Base-by-base conservation (phyloP, 441 rosid genomes). In the Hura crepitans region DNA sequence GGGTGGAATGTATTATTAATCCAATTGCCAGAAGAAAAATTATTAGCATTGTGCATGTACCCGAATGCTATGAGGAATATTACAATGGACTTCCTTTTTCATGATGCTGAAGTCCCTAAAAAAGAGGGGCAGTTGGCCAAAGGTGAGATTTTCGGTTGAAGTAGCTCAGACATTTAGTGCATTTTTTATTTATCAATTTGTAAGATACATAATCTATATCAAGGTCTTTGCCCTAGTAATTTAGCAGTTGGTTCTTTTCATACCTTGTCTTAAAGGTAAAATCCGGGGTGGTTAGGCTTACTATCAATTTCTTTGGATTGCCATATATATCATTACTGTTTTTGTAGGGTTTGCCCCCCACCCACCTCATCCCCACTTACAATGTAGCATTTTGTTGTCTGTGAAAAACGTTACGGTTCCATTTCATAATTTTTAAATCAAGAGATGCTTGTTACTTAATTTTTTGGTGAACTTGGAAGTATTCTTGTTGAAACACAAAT, bases 91-190 rank as follows among this genome's bases (percentile, higher is more conserved):
- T 64, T 23, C 57, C 51, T 14, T 68, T 56, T 62, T 68, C 65
- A 37, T 35, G 53, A 71, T 18, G 33, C 72, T 55, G 42, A 58
- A 57, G 62, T 65, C 64, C 69, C 46, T 61, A 74, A 59, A 68
- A 71, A 60, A 37, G 71, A 59, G 59, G 61, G 67, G 70, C 56
- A 58, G 57, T 47, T 73, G 66, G 70, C 53, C 69, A 31, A 75
- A 61, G 70, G 66, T 69, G 78, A 70, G 71, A 61, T 65, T 74
- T 69, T 76, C 68, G 68, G 77, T 73, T 61, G 70, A 55, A 76
- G 70, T 74, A 74, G 73, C 65, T 72, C 47, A 18, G 75, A 81
- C 83, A 53, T 59, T 69, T 70, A 78, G 65, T 46, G 62, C 76
- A 66, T 74, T 71, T 68, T 81, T 75, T 51, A 57, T 70, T 72